phyloP scores from a whole-genome alignment of 805 yeast species.

The Monosporozyma aquatica region DNA sequence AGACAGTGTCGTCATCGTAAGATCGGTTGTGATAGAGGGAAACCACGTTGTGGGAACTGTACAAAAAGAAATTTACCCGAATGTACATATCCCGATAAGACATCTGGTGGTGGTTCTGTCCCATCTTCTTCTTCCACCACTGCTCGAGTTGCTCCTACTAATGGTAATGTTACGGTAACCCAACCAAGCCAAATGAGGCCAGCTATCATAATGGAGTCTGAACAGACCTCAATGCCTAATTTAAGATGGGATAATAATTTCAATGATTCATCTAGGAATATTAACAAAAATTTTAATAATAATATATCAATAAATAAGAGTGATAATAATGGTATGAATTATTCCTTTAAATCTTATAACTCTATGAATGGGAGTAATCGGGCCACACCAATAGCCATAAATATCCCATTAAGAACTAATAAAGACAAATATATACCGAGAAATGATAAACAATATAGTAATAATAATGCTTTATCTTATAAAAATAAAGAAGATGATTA shows the following conservation, averaged over 20 bases:
- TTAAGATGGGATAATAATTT: too few species aligned
- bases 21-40: constrained; percentile 42
- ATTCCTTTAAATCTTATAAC: neutral
- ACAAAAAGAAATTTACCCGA: constrained; percentile 9
- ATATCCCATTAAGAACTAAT: neutral
- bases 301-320: neutral
- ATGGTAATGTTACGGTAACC: too few species aligned
- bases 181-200: neutral
- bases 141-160: too few species aligned
- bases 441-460: neutral
- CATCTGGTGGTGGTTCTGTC: too few species aligned
- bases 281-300: neutral
- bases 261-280: neutral
- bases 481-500: neutral
- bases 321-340: neutral
- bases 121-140: neutral
- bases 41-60: constrained; percentile 41
- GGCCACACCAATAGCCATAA: neutral
- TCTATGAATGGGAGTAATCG: neutral
- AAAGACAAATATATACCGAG: neutral
- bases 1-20: constrained; percentile 35
- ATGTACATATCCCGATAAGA: constrained; percentile 18
- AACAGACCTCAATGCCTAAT: too few species aligned
- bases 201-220: too few species aligned
- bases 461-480: neutral